Conservation (phyloP, 192 early-diverging fungal species). For the Backusella tarrabulga region DNA sequence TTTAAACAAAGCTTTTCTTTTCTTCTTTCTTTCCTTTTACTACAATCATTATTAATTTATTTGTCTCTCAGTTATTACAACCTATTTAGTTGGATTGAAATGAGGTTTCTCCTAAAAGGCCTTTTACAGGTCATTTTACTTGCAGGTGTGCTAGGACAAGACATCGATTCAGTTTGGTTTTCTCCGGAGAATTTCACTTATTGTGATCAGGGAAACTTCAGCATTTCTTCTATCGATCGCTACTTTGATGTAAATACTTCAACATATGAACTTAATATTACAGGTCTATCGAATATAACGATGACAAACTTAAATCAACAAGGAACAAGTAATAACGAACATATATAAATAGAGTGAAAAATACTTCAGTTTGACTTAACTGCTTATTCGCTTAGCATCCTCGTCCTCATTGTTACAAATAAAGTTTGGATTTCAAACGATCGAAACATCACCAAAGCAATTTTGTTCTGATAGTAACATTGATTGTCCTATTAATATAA, state of each 20-base stretch:
- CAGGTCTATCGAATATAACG: neutral
- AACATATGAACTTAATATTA: conserved; percentile 7
- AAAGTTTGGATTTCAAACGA: conserved; percentile 11
- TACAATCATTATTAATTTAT: neutral
- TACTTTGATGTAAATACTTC: conserved; percentile 10
- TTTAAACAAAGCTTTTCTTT: neutral
- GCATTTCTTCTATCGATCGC: neutral
- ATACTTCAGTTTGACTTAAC: neutral
- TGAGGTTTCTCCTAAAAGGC: conserved; percentile 3
- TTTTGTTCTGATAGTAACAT: neutral
- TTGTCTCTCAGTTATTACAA: neutral
- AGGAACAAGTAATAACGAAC: conserved; percentile 9
- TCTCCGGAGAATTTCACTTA: neutral
- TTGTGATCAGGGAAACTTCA: neutral
- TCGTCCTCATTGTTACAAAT: neutral
- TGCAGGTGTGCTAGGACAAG: neutral
- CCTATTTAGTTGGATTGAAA: neutral
- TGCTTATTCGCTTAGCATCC: neutral
- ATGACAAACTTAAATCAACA: neutral
- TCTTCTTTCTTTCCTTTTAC: neutral
- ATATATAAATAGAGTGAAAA: neutral
- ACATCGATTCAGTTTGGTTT: conserved; percentile 15
- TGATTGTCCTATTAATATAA: neutral
- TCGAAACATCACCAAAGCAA: neutral
- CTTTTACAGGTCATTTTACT: neutral